Evolutionary conservation across 768 basidiomycete species (phyloP).

Genomic region (Trametes maxima): DNA sequence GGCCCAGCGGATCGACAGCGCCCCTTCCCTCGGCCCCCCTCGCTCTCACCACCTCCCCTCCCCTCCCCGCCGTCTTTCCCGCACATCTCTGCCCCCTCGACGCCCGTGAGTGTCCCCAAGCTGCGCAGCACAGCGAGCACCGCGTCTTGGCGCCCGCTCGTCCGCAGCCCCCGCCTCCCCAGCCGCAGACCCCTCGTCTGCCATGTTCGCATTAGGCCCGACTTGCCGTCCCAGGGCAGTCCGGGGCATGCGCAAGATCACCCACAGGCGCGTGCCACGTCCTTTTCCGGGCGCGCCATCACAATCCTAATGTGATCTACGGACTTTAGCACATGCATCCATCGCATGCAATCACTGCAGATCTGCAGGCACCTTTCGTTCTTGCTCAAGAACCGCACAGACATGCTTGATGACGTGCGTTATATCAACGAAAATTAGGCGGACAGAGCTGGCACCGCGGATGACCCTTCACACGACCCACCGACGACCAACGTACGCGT

Average conservation of each 20-base stretch:
- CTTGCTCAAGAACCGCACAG: not conserved
- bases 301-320: constrained; percentile 15
- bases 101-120: not conserved
- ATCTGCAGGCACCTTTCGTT: constrained; percentile 19
- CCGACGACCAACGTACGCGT: not conserved
- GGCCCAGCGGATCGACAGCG: not conserved
- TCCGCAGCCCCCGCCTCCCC: no score
- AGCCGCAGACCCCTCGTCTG: no score
- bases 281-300: not conserved
- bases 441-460: not conserved
- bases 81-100: not conserved
- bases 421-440: not conserved
- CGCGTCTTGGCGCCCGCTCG: no score
- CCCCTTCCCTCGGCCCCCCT: not conserved
- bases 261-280: not conserved
- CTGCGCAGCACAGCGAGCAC: no score
- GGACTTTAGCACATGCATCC: constrained; percentile 7
- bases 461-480: not conserved
- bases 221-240: no score
- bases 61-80: not conserved
- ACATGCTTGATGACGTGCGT: not conserved
- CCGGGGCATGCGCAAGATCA: not conserved
- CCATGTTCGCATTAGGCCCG: no score
- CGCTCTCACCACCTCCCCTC: not conserved
- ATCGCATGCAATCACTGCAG: constrained; percentile 21